Base-by-base conservation (phyloP, 2,329 filamentous ascomycete genomes). In the Penicillium sp. region DNA sequence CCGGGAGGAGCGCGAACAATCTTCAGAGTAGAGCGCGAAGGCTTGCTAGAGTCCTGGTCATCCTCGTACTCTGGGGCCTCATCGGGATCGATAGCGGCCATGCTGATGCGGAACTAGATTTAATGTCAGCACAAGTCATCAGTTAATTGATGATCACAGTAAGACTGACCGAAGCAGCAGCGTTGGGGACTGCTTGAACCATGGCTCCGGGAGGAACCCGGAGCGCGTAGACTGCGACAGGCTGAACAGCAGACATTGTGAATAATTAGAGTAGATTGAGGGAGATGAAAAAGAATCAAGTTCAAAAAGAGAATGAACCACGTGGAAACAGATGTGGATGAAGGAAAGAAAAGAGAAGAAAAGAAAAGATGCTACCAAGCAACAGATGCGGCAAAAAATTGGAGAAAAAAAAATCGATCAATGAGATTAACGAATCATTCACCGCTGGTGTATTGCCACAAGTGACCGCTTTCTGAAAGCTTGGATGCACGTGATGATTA, bases 31-130 rank as follows among this genome's bases (percentile, higher is more conserved):
- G 94, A 89, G 68, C 93, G 89, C 68, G 88, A 84, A 61, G 86
- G 77, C 57, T 79, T 76, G 68, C 84, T 84, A 59, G 84, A 77
- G 70, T 87, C 86, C 68, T 82, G 83, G 52, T 84, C 83, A 57
- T 82, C 82, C 66, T 88, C 86, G 58, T 82, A 82, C 75, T 91
- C 84, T 37, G 87, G 84, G 68, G 86, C 82, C 69, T 90, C 90
- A 71, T 86, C 91, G 58, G 94, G 94, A 75, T 99, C 93, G 75
- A 99, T 89, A 65, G 94, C 94, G 71, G 95, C 94, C 94, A 99
- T 99, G 71, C 93, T 97, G 73, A 99, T 91, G 75, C 91, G 91
- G 81, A 97, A 95, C 93, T 96, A 71, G 4, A 50, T 33, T 25
- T 5, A 37, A 45, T 49, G 45, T 63, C 43, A 67, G 60, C 43